These are phyloP conservation scores for Aureobasidium melanogenum DNA, from an alignment of 2,329 filamentous ascomycete genomes.

Conservation along the genomic window DNA sequence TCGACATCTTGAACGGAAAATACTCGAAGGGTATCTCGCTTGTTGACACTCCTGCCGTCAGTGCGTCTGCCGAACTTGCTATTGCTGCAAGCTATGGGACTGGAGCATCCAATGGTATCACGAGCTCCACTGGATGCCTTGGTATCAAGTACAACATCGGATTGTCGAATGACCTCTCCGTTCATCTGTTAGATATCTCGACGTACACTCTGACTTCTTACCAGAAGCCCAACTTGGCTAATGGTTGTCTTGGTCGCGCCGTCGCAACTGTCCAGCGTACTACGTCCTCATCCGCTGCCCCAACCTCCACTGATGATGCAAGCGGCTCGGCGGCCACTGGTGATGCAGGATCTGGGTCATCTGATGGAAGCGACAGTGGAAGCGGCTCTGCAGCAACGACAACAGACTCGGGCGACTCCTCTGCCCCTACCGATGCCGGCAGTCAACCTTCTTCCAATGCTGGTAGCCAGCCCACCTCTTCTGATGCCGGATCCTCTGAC, in stretches of 20 bases:
- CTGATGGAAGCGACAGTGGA: neutral
- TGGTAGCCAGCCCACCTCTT: neutral
- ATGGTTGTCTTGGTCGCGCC: constrained; percentile 6
- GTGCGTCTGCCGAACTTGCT: constrained; percentile 4
- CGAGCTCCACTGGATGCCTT: constrained; percentile 11
- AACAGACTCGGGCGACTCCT: neutral
- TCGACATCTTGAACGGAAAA: constrained; percentile 13
- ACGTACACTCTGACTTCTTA: neutral
- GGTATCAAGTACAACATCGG: constrained; percentile 14
- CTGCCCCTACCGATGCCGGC: neutral
- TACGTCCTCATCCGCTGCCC: neutral
- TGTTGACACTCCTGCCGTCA: constrained; percentile 13
- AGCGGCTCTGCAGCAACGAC: neutral
- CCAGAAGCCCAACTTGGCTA: neutral
- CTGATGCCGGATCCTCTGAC: neutral
- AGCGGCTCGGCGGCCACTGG: neutral
- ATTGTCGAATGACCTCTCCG: constrained; percentile 9
- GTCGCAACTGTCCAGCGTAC: neutral
- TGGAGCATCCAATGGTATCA: constrained; percentile 3
- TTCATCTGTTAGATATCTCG: neutral
- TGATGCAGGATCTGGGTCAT: neutral
- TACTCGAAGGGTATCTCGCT: constrained; percentile 12
- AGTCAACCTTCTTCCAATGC: neutral
- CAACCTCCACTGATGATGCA: neutral
- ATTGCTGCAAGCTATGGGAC: constrained; percentile 1